Conservation (phyloP, 129 eudicot species). For the Rutidosis leptorrhynchoides region DNA sequence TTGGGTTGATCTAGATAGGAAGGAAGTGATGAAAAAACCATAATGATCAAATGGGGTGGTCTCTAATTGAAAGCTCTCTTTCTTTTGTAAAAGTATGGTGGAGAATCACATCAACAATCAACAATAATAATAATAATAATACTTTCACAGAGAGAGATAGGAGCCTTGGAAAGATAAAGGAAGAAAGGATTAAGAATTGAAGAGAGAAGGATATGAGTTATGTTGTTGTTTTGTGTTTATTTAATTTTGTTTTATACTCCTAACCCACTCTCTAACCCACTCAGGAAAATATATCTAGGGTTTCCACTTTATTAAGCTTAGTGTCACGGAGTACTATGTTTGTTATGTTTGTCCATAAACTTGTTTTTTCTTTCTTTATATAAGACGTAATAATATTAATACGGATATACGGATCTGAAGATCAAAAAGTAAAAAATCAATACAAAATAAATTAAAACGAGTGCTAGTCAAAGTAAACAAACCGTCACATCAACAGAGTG, state of each 20-base stretch:
- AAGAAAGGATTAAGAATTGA: slow-evolving; percentile 14
- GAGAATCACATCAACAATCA: slow-evolving; percentile 59
- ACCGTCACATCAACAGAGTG: too few relatives aligned
- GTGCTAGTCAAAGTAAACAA: too few relatives aligned
- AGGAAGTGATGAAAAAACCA: slow-evolving; percentile 58
- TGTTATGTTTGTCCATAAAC: neutral
- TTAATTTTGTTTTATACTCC: slow-evolving; percentile 29
- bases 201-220: slow-evolving; percentile 28
- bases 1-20: slow-evolving; percentile 54
- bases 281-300: slow-evolving; percentile 36
- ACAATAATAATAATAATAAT: slow-evolving; percentile 34
- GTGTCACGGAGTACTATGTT: neutral
- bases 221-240: slow-evolving; percentile 40
- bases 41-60: slow-evolving; percentile 29
- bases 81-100: slow-evolving; percentile 49
- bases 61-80: slow-evolving; percentile 28
- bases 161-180: slow-evolving; percentile 37
- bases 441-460: too few relatives aligned
- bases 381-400: neutral
- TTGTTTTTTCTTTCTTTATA: neutral
- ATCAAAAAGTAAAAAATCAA: too few relatives aligned
- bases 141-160: slow-evolving; percentile 45
- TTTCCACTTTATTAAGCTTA: slow-evolving; percentile 22
- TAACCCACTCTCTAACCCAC: slow-evolving; percentile 39
- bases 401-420: too few relatives aligned